phyloP scores from a whole-genome alignment of 495 filamentous ascomycete species.

The Xylaria curta region DNA sequence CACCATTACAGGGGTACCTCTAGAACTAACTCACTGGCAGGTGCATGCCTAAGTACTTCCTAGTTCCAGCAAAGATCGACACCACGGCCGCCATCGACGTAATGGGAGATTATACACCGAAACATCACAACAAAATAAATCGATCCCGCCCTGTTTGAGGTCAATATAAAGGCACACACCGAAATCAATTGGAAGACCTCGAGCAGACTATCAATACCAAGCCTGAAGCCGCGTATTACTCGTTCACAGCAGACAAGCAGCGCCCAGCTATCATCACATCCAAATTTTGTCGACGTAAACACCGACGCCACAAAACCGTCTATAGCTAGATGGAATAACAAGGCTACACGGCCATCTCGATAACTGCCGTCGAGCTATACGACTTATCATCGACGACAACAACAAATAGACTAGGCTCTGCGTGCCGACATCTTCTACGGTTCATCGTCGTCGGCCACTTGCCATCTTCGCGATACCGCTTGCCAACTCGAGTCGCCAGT shows the following conservation, averaged over 20 bases:
- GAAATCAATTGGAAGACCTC: neutral
- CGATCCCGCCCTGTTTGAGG: neutral
- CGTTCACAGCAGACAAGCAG: neutral
- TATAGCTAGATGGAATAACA: neutral
- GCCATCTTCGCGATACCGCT: neutral
- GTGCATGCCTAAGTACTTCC: neutral
- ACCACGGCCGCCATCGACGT: constrained; percentile 18
- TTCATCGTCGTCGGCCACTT: neutral
- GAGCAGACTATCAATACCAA: neutral
- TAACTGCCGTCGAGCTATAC: too few species aligned
- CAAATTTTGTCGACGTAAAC: neutral
- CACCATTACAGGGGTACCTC: constrained; percentile 1
- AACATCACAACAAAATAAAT: neutral
- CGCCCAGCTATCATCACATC: neutral
- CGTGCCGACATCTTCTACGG: neutral
- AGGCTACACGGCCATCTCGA: too few species aligned
- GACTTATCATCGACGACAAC: neutral
- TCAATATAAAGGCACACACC: neutral
- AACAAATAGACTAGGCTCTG: neutral
- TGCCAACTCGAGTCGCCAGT: neutral
- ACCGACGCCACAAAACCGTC: neutral
- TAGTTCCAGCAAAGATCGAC: neutral
- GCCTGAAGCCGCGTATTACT: neutral
- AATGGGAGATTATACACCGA: constrained; percentile 6
- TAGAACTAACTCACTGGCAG: neutral